These are phyloP conservation scores for Terfezia boudieri DNA, from an alignment of 495 filamentous ascomycete genomes.

Conservation along the genomic window DNA sequence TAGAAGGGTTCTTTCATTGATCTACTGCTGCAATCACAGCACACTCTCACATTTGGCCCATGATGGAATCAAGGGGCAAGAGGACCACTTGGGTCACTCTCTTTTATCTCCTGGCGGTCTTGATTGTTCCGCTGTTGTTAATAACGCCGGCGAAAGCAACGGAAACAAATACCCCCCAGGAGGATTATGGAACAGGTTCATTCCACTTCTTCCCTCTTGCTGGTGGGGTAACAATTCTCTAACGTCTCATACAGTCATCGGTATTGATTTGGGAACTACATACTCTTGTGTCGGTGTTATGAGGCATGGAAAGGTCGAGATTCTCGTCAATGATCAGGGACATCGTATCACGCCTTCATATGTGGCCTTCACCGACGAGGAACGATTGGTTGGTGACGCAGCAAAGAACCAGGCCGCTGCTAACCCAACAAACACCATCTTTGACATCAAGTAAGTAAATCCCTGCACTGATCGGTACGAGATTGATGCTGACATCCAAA, in stretches of 20 bases:
- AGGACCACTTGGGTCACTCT: slow-evolving; percentile 43
- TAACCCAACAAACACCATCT: slow-evolving; percentile 76
- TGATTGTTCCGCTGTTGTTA: slow-evolving; percentile 53
- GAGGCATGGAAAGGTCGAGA: slow-evolving; percentile 97
- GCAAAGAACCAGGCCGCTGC: slow-evolving; percentile 98
- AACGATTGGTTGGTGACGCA: slow-evolving; percentile 91
- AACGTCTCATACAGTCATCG: slow-evolving; percentile 38
- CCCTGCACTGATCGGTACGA: slow-evolving; percentile 1
- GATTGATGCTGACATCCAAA: not conserved
- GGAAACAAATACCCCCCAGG: slow-evolving; percentile 33
- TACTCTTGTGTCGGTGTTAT: slow-evolving; percentile 99
- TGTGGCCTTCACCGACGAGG: slow-evolving; percentile 95
- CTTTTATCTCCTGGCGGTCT: slow-evolving; percentile 64
- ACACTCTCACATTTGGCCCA: slow-evolving; percentile 4
- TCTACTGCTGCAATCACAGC: slow-evolving; percentile 3
- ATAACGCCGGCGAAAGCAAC: slow-evolving; percentile 53
- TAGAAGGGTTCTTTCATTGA: too few relatives aligned
- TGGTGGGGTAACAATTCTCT: too few relatives aligned
- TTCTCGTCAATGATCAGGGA: slow-evolving; percentile 91
- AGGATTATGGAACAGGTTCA: slow-evolving; percentile 53
- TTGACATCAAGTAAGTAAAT: slow-evolving; percentile 66
- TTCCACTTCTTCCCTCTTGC: not conserved
- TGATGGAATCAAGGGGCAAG: slow-evolving; percentile 19
- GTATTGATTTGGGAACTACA: slow-evolving; percentile 97
- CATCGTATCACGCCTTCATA: slow-evolving; percentile 98